Base-by-base conservation (phyloP, 2,329 filamentous ascomycete genomes). In the Beauveria rudraprayagi region DNA sequence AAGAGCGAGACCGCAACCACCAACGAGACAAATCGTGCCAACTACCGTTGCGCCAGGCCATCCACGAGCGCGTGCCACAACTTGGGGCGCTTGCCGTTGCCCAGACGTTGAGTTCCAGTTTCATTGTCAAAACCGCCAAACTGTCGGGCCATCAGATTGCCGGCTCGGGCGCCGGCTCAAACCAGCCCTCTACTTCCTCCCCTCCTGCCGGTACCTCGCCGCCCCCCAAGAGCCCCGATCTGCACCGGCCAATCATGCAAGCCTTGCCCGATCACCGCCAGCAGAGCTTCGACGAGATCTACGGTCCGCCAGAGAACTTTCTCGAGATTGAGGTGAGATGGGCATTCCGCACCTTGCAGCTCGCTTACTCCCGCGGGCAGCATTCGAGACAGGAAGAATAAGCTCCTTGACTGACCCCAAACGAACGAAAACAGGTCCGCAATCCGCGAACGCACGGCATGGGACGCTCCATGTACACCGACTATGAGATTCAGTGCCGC, bases 221-320 rank as follows among this genome's bases (percentile, higher is more conserved):
- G 22, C 54, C 28, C 7, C 26, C 8, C 61, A 68, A 67, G 63
- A 71, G 71, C 61, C 74, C 73, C 58, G 70, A 73, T 55, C 64
- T 70, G 56, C 79, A 80, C 68, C 75, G 79, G 63, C 80, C 81
- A 67, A 83, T 82, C 70, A 81, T 88, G 79, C 83, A 86, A 76
- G 82, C 84, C 65, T 84, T 88, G 78, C 85, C 85, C 53, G 85
- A 87, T 71, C 85, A 89, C 67, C 90, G 92, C 70, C 86, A 90
- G 77, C 94, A 99, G 80, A 94, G 89, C 72, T 97, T 97, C 73
- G 94, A 99, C 78, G 94, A 99, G 82, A 96, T 97, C 74, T 99
- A 99, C 76, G 94, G 92, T 16, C 91, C 93, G 53, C 94, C 94
- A 6, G 94, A 99, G 82, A 99, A 99, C 80, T 97, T 97, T 73